Base-by-base conservation (phyloP, 192 early-diverging fungal species). In the Dimargaris xerosporica region DNA sequence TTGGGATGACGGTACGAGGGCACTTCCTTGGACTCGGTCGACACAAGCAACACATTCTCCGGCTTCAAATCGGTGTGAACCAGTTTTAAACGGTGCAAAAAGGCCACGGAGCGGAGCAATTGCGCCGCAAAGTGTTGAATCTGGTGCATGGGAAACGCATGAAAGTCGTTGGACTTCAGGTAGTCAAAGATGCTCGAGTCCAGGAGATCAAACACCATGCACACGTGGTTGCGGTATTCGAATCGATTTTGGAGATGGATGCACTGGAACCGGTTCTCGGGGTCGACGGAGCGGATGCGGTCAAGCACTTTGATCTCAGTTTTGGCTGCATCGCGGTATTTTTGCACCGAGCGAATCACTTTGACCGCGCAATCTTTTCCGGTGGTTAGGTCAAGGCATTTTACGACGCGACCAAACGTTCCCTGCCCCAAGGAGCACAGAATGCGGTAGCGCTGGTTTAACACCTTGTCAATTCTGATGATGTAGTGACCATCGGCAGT, bases 41-140 rank as follows among this genome's bases (percentile, higher is more conserved):
- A 82, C 26, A 78, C 80, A n/a, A 91, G 76, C 64, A 95, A 63
- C 65, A 95, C 91, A 69, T 95, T 95, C 64, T 95, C 93, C 3
- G 96, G 96, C 69, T 99, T 99, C 51, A 99, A 73, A 70, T 99
- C 96, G 5, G 96, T 99, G 74, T 99, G 96, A 51, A 96, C 84
- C 17, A 99, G 70, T 34, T 82, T 79, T 31, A 92, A 70, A 4
- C 80, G 79, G 71, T 99, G 96, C 64, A 99, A 63, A 70, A 94
- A 96, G 44, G 82, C 82, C n/a, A 98, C 87, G 62, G 91, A 85
- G 62, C 76, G 81, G 54, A 95, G 64, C 11, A 98, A 72, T 71
- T 98, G 95, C 61, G 74, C 70, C 6, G 88, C 89, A 73, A 98
- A 87, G 30, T 82, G 71, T 67, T 86, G 86, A 42, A 96, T 90